A percentile compares a stretch with the other conserved stretches of the same genome.
Conservation (phyloP, 1,284 basidiomycete genomes). For the Cerrena zonata region DNA sequence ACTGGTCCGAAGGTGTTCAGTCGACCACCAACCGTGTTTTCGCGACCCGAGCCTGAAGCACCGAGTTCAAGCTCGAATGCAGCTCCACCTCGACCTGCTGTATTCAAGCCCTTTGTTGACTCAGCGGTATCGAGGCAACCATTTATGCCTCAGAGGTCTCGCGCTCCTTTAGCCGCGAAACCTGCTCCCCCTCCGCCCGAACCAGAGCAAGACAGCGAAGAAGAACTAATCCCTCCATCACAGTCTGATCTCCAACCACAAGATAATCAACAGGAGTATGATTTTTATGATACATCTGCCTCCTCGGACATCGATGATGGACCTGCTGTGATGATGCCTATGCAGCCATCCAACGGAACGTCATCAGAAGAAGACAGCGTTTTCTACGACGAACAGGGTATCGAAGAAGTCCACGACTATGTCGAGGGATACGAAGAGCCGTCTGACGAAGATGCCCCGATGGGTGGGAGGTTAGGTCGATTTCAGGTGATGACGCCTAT, state of each 20-base stretch:
- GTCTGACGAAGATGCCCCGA: slow-evolving; percentile 43
- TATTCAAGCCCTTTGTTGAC: slow-evolving; percentile 42
- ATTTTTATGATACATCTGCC: slow-evolving; percentile 5
- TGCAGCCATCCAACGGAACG: slow-evolving; percentile 7
- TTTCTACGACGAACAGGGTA: slow-evolving; percentile 28
- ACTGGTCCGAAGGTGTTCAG: slow-evolving; percentile 41
- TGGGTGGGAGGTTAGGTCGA: slow-evolving; percentile 68
- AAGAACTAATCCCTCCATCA: slow-evolving; percentile 1
- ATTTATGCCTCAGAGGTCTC: slow-evolving; percentile 4
- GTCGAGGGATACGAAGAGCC: too few species aligned
- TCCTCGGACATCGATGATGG: slow-evolving; percentile 6
- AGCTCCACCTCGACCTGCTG: slow-evolving; percentile 18
- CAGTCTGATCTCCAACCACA: background rate
- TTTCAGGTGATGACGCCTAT: slow-evolving; percentile 93
- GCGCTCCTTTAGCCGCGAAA: background rate
- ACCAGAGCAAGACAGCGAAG: slow-evolving; percentile 14
- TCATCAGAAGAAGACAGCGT: slow-evolving; percentile 17
- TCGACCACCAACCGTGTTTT: slow-evolving; percentile 76
- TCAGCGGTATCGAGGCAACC: slow-evolving; percentile 9
- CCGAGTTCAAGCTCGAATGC: background rate
- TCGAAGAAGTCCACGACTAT: too few species aligned
- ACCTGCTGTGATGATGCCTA: background rate
- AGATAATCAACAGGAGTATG: background rate
- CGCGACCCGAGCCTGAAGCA: slow-evolving; percentile 45
- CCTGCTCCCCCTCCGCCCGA: slow-evolving; percentile 6